Evolutionary conservation across 23 red algal genomes (phyloP).

Genomic region (Chondrus crispus): DNA sequence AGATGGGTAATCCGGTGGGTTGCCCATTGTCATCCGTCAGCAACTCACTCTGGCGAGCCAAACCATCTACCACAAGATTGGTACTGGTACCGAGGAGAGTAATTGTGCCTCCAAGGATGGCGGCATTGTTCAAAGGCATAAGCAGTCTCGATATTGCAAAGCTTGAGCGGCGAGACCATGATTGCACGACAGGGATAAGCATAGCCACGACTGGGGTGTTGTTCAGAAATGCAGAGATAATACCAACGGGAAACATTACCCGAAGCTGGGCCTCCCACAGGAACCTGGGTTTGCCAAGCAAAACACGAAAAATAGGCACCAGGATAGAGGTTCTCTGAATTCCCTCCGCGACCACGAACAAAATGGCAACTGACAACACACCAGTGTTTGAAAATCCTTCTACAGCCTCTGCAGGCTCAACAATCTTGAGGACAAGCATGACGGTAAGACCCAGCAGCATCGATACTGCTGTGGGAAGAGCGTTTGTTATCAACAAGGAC

Average conservation of each 20-base stretch:
- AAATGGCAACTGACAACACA: conserved; percentile 81
- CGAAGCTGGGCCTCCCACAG: conserved; percentile 79
- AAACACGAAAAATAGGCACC: conserved; percentile 58
- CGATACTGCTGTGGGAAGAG: conserved; percentile 56
- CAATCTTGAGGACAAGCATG: conserved; percentile 74
- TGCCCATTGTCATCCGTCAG: not conserved
- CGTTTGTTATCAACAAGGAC: conserved; percentile 59
- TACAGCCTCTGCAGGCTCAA: conserved; percentile 60
- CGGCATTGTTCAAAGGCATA: conserved; percentile 94
- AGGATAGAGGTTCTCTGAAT: conserved; percentile 83
- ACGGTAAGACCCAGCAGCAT: conserved; percentile 69
- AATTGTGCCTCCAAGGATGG: conserved; percentile 78
- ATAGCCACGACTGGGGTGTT: conserved; percentile 93
- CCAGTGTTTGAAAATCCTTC: conserved; percentile 86
- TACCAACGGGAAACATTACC: conserved; percentile 64
- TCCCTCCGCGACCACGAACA: conserved; percentile 90
- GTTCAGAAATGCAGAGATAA: conserved; percentile 90
- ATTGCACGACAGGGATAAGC: conserved; percentile 84
- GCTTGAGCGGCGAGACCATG: conserved; percentile 73
- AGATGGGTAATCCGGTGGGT: conserved; percentile 47
- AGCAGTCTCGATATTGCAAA: conserved; percentile 80
- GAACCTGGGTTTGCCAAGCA: conserved; percentile 69
- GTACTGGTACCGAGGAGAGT: conserved; percentile 86
- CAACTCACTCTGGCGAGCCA: conserved; percentile 53
- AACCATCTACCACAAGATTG: conserved; percentile 79